Base-by-base conservation (phyloP, 768 basidiomycete genomes). In the Guyanaporus albipodus region DNA sequence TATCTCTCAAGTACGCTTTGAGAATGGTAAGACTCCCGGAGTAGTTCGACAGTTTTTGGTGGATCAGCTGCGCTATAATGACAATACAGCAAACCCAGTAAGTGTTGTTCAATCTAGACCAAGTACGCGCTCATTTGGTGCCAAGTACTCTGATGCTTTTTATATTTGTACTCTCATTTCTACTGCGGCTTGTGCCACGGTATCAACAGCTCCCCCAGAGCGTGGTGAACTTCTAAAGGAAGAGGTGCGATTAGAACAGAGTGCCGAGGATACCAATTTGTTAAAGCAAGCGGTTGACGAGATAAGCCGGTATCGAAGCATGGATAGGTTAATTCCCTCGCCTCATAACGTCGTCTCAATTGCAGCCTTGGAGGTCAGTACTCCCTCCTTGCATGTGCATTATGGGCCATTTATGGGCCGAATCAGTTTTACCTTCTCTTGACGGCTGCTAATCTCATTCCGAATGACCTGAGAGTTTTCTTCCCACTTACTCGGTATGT, bases 291-390 rank as follows among this genome's bases (percentile, higher is more conserved):
- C 86, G 2, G 64, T 85, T 36, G 76, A 82, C 17, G 91, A 95
- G 62, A 80, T 97, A 26, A 89, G 92, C 58, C 79, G 95, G 35
- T 95, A 94, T 69, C 83, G 91, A 46, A 90, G 83, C 59, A 91
- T 96, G 84, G 96, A 99, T 67, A 77, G 93, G 44, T 74, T 98
- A 14, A 93, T 97, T 46, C 92, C 96, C 8, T 95, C 94, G 1
- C 83, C 84, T 38, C 92, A 95, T 57, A 99, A 99, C 61, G 82
- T 91, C 27, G 87, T 98, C 22, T 94, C 96, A 1, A 78, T 88
- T 39, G 91, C 96, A 21, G 85, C 84, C 8, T 72, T 99, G 44
- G 91, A 97, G 79, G 92, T 95, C 50, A 48, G 79, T 67, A 6
- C n/a, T 24, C 36, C 29, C 15, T 7, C 34, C 44, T 18, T 38